Percentiles rank a stretch among this genome's conserved stretches.
Evolutionary conservation across 78 protist genomes (phyloP).

Genomic region (Neovahlkampfia damariscottae): DNA sequence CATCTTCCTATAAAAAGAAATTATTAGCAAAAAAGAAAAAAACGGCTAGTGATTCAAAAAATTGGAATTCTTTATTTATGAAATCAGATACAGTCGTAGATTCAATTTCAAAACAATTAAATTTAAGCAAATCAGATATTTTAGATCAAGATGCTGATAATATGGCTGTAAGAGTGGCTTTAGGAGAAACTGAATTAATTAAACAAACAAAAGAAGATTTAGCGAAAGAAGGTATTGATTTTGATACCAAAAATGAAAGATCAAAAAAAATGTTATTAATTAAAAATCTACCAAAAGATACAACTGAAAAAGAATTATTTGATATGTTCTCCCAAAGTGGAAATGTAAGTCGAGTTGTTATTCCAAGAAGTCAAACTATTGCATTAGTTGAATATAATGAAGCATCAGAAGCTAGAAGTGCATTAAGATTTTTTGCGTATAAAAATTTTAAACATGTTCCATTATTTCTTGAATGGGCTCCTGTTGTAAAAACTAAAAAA

Average conservation of each 20-base stretch:
- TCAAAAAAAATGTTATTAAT: conserved; percentile 1
- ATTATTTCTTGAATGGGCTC: conserved; percentile 93
- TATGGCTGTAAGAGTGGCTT: conserved; percentile 10
- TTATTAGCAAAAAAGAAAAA: conserved; percentile 20
- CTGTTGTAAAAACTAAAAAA: conserved; percentile 15
- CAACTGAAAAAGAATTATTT: not conserved
- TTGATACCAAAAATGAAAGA: conserved; percentile 1
- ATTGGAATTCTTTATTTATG: conserved; percentile 88
- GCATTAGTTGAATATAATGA: conserved; percentile 13
- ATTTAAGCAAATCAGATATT: conserved; percentile 50
- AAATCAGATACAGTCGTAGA: conserved; percentile 63
- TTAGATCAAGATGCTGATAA: conserved; percentile 6
- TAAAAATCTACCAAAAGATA: conserved; percentile 16
- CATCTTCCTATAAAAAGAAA: conserved; percentile 34
- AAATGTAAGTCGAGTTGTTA: conserved; percentile 1
- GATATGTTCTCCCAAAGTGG: conserved; percentile 7
- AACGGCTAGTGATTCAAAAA: conserved; percentile 27
- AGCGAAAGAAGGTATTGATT: conserved; percentile 10
- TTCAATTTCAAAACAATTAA: conserved; percentile 48
- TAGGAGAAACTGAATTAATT: conserved; percentile 20
- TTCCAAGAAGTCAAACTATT: not conserved
- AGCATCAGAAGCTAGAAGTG: conserved; percentile 52
- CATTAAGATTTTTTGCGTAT: conserved; percentile 80
- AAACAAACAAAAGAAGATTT: conserved; percentile 5
- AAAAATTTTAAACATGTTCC: conserved; percentile 58